Conservation (phyloP, 164 flowering plant genomes). For the Umbellularia californica region DNA sequence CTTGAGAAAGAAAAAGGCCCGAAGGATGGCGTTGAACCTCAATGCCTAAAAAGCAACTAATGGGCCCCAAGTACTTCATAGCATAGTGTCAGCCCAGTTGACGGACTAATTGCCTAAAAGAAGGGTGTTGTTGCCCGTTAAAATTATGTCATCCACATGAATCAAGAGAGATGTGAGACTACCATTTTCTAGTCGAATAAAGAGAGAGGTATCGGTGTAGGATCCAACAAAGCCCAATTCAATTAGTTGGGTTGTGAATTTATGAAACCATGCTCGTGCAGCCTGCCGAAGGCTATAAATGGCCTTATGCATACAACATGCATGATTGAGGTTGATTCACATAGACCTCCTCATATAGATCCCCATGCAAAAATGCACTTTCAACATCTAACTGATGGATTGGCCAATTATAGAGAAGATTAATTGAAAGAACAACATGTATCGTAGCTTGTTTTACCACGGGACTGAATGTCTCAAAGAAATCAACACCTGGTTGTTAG, state of each 20-base stretch:
- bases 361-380: neutral
- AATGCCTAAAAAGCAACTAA: neutral
- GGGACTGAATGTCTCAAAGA: neutral
- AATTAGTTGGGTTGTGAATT: neutral
- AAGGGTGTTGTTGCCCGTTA: neutral
- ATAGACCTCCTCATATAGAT: neutral
- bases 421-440: neutral
- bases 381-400: neutral
- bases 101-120: no score
- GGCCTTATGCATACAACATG: neutral
- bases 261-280: neutral
- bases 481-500: neutral
- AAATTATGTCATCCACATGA: neutral
- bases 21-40: neutral
- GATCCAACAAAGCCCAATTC: neutral
- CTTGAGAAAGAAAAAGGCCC: no score
- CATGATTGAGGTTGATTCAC: neutral
- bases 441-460: neutral
- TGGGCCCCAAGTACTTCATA: neutral
- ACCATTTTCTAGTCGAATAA: no score
- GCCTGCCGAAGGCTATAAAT: constrained; percentile 4
- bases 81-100: neutral
- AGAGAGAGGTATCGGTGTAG: no score
- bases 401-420: neutral
- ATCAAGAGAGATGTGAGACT: neutral